Base-by-base conservation (phyloP, 1,284 basidiomycete genomes). In the Apiotrichum porosum region DNA sequence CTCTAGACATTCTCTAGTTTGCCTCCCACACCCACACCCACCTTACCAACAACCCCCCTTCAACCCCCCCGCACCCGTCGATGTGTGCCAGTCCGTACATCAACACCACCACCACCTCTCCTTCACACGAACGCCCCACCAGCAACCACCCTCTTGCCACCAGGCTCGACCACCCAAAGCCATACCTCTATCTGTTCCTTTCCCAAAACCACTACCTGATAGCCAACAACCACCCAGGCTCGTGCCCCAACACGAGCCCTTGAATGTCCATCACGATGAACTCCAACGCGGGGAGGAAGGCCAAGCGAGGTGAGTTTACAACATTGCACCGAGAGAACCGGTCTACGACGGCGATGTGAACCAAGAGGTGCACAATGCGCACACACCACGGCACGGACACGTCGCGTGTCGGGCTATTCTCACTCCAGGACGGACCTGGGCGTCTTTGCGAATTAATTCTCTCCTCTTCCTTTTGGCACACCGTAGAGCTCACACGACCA, bases 291-390 rank as follows among this genome's bases (percentile, higher is more conserved):
- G 55, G 51, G 51, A 51, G 55, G 51, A 51, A 57, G 40, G 55
- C 48, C 51, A 57, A 52, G 42, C 51, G 54, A 48, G 55, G 55
- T 57, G 32, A 57, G 55, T 52, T 4, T n/a, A n/a, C n/a, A n/a
- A n/a, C 26, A 28, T 28, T 21, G n/a, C n/a, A n/a, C n/a, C n/a
- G n/a, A n/a, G n/a, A n/a, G n/a, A n/a, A n/a, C n/a, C n/a, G n/a
- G n/a, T n/a, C n/a, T n/a, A n/a, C n/a, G n/a, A n/a, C n/a, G n/a
- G n/a, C n/a, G n/a, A n/a, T n/a, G n/a, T n/a, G n/a, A n/a, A n/a
- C n/a, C n/a, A n/a, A n/a, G n/a, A n/a, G n/a, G n/a, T n/a, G 37
- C 23, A 37, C 37, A 15, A 21, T 12, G 6, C 21, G 6, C 15
- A 6, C 13, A 17, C 33, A 18, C n/a, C 33, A 34, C 5, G 9